Conservation (phyloP, 2,329 filamentous ascomycete genomes). For the Colletotrichum phormii region DNA sequence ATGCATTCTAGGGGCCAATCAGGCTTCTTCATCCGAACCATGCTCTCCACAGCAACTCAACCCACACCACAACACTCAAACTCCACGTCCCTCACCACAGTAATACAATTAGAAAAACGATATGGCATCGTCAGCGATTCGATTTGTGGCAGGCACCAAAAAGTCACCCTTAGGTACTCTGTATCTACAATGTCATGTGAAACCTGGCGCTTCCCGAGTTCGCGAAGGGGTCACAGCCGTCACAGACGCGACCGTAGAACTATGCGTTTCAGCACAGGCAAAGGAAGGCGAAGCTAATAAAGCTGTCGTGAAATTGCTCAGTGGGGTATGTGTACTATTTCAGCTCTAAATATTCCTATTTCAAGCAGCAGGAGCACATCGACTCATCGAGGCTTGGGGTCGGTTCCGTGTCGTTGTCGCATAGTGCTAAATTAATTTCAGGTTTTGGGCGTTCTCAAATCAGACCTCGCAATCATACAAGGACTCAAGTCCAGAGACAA, state of each 20-base stretch:
- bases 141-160: conserved; percentile 60
- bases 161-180: conserved; percentile 60
- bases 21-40: neutral
- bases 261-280: conserved; percentile 75
- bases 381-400: neutral
- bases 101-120: neutral
- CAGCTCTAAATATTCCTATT: neutral
- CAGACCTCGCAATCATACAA: conserved; percentile 70
- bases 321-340: conserved; percentile 59
- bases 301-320: conserved; percentile 72
- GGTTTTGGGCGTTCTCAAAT: conserved; percentile 72
- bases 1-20: neutral
- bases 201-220: conserved; percentile 71
- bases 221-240: conserved; percentile 71
- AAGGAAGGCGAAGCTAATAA: conserved; percentile 77
- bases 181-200: conserved; percentile 74
- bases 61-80: conserved; percentile 3
- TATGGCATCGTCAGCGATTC: conserved; percentile 47
- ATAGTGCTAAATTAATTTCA: conserved; percentile 42
- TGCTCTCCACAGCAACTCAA: conserved; percentile 9
- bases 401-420: neutral
- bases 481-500: conserved; percentile 75
- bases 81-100: neutral
- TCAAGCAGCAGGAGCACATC: neutral
- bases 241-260: conserved; percentile 66